These are phyloP conservation scores for Fusarium setosum DNA, from an alignment of 2,329 filamentous ascomycete genomes.

Conservation along the genomic window DNA sequence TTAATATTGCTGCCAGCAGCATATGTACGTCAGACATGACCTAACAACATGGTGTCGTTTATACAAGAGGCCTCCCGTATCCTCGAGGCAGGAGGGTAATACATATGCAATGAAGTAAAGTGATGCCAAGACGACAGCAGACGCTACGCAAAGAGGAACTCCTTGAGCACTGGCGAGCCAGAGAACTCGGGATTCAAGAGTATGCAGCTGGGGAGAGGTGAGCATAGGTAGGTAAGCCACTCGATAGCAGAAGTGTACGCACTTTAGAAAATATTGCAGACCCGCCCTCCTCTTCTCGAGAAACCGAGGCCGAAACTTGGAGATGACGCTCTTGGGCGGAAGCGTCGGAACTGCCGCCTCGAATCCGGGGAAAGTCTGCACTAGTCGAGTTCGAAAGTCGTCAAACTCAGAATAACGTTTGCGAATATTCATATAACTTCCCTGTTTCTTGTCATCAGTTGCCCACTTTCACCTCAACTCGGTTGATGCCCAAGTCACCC, in stretches of 20 bases:
- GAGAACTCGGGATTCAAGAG: slow-evolving; percentile 94
- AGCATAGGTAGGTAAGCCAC: slow-evolving; percentile 9
- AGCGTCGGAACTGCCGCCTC: slow-evolving; percentile 87
- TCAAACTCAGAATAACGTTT: slow-evolving; percentile 95
- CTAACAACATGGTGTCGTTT: slow-evolving; percentile 32
- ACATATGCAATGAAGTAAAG: slow-evolving; percentile 38
- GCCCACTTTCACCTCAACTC: neutral
- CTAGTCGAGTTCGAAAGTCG: slow-evolving; percentile 77
- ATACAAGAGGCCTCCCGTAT: slow-evolving; percentile 35
- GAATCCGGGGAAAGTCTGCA: slow-evolving; percentile 85
- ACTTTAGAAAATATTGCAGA: slow-evolving; percentile 95
- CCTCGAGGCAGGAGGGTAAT: slow-evolving; percentile 21
- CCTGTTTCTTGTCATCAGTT: slow-evolving; percentile 55
- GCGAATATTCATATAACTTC: slow-evolving; percentile 70
- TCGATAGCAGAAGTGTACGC: slow-evolving; percentile 46
- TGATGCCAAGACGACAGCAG: slow-evolving; percentile 11
- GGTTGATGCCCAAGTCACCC: slow-evolving; percentile 38
- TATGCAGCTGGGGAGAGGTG: slow-evolving; percentile 73
- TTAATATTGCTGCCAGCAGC: slow-evolving; percentile 33
- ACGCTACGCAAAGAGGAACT: slow-evolving; percentile 80
- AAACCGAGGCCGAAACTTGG: slow-evolving; percentile 86
- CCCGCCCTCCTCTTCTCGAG: slow-evolving; percentile 86
- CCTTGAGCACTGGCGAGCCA: slow-evolving; percentile 88
- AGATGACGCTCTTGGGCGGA: slow-evolving; percentile 91
- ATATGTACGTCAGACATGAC: slow-evolving; percentile 26